Conservation (phyloP, 2,329 filamentous ascomycete species). For the Aspergillus udagawae region DNA sequence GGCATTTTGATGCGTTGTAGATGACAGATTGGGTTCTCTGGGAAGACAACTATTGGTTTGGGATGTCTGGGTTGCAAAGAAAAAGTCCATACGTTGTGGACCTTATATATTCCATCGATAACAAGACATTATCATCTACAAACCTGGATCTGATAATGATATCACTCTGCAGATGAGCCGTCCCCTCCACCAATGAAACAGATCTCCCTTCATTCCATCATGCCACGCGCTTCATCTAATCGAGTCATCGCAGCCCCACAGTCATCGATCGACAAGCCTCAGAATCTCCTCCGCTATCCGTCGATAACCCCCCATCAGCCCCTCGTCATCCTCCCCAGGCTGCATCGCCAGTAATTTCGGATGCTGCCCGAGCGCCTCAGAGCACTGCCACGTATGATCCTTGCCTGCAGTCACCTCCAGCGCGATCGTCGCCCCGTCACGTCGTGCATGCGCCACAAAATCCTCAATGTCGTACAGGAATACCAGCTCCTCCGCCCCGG, state of each 20-base stretch:
- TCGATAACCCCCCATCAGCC: constrained; percentile 7
- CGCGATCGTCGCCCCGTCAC: constrained; percentile 1
- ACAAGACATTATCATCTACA: neutral
- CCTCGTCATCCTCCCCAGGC: constrained; percentile 1
- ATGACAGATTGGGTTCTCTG: neutral
- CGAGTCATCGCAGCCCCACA: neutral
- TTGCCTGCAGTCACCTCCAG: constrained; percentile 5
- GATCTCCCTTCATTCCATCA: neutral
- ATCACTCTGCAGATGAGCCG: neutral
- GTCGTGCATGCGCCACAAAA: constrained; percentile 6
- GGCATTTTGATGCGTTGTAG: neutral
- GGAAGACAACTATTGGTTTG: neutral
- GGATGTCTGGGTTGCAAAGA: no score
- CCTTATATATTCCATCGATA: neutral
- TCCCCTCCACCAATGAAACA: neutral
- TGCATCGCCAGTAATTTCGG: constrained; percentile 2
- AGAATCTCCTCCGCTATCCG: constrained; percentile 32
- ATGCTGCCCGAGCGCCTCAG: constrained; percentile 12
- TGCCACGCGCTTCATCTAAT: neutral
- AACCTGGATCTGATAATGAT: neutral
- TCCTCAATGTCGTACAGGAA: constrained; percentile 14
- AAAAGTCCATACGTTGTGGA: neutral
- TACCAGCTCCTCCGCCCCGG: constrained; percentile 11
- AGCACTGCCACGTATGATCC: constrained; percentile 15
- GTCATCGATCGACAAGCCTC: neutral